A percentile compares a stretch with the other conserved stretches of the same genome.
Evolutionary conservation across 2,329 filamentous ascomycete genomes (phyloP).

Genomic region (Macroventuria anomochaeta): DNA sequence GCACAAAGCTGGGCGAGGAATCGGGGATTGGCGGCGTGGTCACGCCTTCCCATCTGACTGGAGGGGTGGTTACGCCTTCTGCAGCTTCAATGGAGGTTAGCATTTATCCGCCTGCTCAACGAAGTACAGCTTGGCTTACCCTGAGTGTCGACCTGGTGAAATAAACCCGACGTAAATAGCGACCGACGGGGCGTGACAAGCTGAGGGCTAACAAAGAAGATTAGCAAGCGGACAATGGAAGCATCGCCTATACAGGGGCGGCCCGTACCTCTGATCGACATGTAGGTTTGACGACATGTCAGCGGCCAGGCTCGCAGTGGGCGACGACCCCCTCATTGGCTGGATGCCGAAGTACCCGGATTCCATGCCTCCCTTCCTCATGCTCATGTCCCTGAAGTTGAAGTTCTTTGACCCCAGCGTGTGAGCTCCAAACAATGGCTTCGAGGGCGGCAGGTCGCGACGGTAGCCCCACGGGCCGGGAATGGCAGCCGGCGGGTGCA

Average conservation of each 20-base stretch:
- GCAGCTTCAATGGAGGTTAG: conserved; percentile 34
- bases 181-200: conserved; percentile 83
- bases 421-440: conserved; percentile 60
- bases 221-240: conserved; percentile 44
- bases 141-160: conserved; percentile 63
- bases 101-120: conserved; percentile 14
- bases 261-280: conserved; percentile 83
- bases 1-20: conserved; percentile 76
- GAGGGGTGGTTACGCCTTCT: conserved; percentile 55
- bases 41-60: conserved; percentile 65
- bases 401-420: conserved; percentile 69
- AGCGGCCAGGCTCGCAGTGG: conserved; percentile 86
- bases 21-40: conserved; percentile 85
- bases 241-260: conserved; percentile 35
- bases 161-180: conserved; percentile 77
- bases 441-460: conserved; percentile 61
- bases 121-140: conserved; percentile 58
- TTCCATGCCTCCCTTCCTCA: conserved; percentile 72
- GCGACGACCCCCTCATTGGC: conserved; percentile 82
- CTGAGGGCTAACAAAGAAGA: conserved; percentile 69
- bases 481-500: conserved; percentile 73
- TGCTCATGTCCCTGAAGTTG: conserved; percentile 77
- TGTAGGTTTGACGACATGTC: conserved; percentile 97
- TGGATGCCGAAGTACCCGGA: conserved; percentile 76
- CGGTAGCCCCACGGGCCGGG: conserved; percentile 69